Evolutionary conservation across 164 flowering plant species (phyloP), one percentile per base, ranked within the genome.

Genomic region (Dillenia turbinata): DNA sequence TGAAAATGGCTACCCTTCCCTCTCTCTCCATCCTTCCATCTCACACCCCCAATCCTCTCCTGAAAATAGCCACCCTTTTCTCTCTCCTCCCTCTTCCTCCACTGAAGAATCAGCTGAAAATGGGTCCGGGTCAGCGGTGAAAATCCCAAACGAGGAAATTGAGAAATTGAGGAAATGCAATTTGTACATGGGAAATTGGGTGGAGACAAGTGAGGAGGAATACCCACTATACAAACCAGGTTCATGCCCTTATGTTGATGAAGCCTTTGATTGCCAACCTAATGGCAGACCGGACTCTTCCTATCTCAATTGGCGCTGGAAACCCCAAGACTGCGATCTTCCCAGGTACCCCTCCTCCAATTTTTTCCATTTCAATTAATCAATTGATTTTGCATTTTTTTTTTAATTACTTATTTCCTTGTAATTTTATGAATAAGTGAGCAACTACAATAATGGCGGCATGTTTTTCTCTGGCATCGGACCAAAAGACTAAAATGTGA

Each of bases 201-300:
- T 33, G 22, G 47, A 62, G 49, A 53, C 50, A 9, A 89, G 98
- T 69, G 91, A 89, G 61, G 83, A 85, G 33, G 64, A 46, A 15
- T 84, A 86, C 62, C 98, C 98, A 9, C 57, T 86, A 47, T 92
- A 92, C 59, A 5, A 63, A 51, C 80, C 92, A 6, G 85, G 86
- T 57, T 76, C 86, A 52, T 91, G 98, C 64, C 96, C 98, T 19
- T 89, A 76, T 67, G 90, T 92, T 5, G 96, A 92, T 64, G 96
- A 84, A 56, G 95, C 86, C 70, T 89, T 70, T 76, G 79, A 76
- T 59, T 92, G 98, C 63, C 86, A 81, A 64, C 69, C 55, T 33
- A 92, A 92, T 70, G 93, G 98, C 9, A 78, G 96, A 66, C 64
- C 49, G 3, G 98, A 92, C 57, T 71, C 75, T 0, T 82, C 76